Conservation (phyloP, 2,329 filamentous ascomycete genomes). For the Fusarium mexicanum region DNA sequence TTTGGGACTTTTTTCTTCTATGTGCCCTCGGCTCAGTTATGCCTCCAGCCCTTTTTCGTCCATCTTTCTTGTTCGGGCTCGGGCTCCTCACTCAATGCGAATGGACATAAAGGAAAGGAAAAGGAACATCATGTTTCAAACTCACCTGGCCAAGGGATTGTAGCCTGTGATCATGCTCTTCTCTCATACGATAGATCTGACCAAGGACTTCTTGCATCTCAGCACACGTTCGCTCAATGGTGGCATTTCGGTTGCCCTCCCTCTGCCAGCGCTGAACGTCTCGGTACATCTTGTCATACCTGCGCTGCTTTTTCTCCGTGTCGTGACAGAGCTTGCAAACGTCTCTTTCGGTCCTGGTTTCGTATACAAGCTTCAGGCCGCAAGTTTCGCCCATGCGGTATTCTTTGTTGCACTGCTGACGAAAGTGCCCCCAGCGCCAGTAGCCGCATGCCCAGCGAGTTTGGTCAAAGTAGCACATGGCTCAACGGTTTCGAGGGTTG, state of each 20-base stretch:
- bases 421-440: conserved; percentile 95
- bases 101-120: background rate
- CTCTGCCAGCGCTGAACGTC: conserved; percentile 81
- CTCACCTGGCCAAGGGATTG: conserved; percentile 45
- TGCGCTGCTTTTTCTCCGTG: conserved; percentile 84
- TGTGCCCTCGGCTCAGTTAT: conserved; percentile 4
- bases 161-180: conserved; percentile 51
- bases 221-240: conserved; percentile 75
- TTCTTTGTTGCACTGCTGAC: conserved; percentile 91
- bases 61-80: background rate
- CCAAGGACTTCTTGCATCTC: conserved; percentile 73
- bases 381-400: conserved; percentile 97
- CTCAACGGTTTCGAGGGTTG: conserved; percentile 41
- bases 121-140: conserved; percentile 12
- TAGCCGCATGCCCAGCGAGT: conserved; percentile 86
- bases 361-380: conserved; percentile 88
- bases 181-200: conserved; percentile 64
- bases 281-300: conserved; percentile 76
- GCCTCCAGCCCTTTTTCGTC: background rate
- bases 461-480: conserved; percentile 97
- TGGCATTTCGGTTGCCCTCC: conserved; percentile 78
- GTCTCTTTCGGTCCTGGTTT: conserved; percentile 69
- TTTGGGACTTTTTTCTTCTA: conserved; percentile 3
- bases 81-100: background rate
- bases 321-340: conserved; percentile 89